phyloP scores from a whole-genome alignment of 352 stramenopile genomes.

The Phytophthora syringae region DNA sequence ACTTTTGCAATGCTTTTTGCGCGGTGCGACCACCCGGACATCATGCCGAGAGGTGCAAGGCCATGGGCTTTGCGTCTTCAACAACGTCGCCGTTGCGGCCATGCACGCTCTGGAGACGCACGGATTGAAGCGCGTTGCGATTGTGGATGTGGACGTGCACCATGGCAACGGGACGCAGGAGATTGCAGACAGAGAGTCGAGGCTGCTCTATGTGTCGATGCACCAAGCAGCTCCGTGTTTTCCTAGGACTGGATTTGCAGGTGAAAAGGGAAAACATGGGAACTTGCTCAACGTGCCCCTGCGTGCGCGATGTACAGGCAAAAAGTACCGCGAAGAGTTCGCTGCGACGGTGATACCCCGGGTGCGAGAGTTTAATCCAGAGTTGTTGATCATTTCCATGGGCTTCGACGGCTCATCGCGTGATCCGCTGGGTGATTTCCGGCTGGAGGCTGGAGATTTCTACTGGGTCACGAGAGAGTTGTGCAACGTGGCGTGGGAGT shows the following conservation, averaged over 20 bases:
- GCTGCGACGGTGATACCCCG: slow-evolving; percentile 35
- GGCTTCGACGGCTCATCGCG: slow-evolving; percentile 84
- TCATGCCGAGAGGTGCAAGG: slow-evolving; percentile 52
- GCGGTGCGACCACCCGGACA: slow-evolving; percentile 75
- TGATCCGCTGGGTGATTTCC: slow-evolving; percentile 56
- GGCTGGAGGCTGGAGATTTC: slow-evolving; percentile 51
- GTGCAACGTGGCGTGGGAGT: slow-evolving; percentile 46
- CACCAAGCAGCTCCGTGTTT: slow-evolving; percentile 60
- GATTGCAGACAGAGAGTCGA: slow-evolving; percentile 33
- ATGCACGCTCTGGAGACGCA: slow-evolving; percentile 90
- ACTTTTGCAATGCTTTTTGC: slow-evolving; percentile 85
- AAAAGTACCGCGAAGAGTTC: slow-evolving; percentile 51
- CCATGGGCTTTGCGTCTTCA: slow-evolving; percentile 95
- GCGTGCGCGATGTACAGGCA: slow-evolving; percentile 36
- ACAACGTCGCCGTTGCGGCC: slow-evolving; percentile 95
- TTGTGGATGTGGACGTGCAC: slow-evolving; percentile 86
- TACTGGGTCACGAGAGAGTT: slow-evolving; percentile 66
- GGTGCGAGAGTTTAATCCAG: slow-evolving; percentile 65
- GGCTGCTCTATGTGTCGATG: slow-evolving; percentile 61
- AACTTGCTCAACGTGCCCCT: slow-evolving; percentile 64
- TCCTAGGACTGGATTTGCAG: slow-evolving; percentile 45
- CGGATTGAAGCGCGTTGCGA: slow-evolving; percentile 52
- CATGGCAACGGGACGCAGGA: slow-evolving; percentile 90
- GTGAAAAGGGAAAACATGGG: slow-evolving; percentile 39
- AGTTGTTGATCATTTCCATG: slow-evolving; percentile 85